phyloP scores from a whole-genome alignment of 208 protist species.

The Phytomonas serpens region DNA sequence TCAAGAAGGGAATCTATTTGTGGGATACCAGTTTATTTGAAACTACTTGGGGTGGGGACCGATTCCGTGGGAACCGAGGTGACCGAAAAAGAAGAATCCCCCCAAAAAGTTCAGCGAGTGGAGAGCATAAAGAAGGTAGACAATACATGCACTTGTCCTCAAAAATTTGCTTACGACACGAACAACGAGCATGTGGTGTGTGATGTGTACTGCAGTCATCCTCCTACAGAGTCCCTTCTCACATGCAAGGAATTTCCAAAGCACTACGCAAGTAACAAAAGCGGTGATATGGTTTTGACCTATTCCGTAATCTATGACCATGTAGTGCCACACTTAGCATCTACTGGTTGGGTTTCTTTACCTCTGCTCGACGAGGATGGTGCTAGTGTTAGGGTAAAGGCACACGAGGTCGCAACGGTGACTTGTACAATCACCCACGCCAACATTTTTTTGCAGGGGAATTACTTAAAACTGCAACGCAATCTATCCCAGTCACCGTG shows the following conservation, averaged over 20 bases:
- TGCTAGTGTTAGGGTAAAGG: not conserved
- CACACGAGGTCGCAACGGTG: conserved; percentile 30
- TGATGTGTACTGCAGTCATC: conserved; percentile 61
- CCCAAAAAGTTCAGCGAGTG: not conserved
- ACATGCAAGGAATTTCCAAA: conserved; percentile 31
- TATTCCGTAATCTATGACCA: conserved; percentile 76
- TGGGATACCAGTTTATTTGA: not conserved
- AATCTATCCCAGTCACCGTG: conserved; percentile 85
- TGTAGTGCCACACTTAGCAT: conserved; percentile 48
- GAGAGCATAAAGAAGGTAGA: not conserved
- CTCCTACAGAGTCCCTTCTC: conserved; percentile 43
- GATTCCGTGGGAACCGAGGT: not conserved
- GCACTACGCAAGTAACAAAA: conserved; percentile 61
- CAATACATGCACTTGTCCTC: conserved; percentile 9
- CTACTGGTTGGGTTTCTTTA: conserved; percentile 24
- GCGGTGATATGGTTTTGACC: conserved; percentile 43
- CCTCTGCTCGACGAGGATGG: not conserved
- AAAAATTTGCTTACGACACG: conserved; percentile 61
- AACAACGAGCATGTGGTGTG: conserved; percentile 44
- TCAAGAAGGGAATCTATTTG: not conserved
- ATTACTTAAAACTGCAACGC: conserved; percentile 79
- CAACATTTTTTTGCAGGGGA: conserved; percentile 80
- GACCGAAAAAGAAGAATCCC: not conserved
- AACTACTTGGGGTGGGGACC: not conserved
- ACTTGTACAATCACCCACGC: conserved; percentile 41